Conservation (phyloP, 495 filamentous ascomycete species). For the Podospora anserina region DNA sequence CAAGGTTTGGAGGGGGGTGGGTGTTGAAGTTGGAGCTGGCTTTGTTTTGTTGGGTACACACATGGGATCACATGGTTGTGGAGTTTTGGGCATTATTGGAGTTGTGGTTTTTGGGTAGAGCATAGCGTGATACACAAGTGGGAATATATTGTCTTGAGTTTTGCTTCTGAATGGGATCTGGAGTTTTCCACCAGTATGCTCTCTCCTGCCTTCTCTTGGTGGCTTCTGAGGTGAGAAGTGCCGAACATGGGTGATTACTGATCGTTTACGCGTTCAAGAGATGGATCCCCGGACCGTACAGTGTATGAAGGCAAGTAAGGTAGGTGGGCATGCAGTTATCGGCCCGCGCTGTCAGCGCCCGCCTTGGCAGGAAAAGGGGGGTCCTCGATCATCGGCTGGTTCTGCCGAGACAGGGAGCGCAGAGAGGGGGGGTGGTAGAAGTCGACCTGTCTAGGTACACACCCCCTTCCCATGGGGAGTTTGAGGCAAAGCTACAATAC, state of each 20-base stretch:
- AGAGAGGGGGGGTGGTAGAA: not conserved
- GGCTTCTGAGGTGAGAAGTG: not conserved
- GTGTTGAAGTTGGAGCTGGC: not conserved
- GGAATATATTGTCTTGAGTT: not conserved
- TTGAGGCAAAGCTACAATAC: too few species aligned
- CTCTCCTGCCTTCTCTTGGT: not conserved
- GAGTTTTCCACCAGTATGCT: too few species aligned
- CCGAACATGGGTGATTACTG: not conserved
- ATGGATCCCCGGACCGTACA: not conserved
- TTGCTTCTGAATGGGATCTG: not conserved
- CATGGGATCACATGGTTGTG: not conserved
- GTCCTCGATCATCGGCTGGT: not conserved
- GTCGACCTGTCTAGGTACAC: not conserved
- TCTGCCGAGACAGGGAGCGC: not conserved
- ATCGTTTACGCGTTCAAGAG: not conserved
- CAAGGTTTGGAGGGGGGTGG: not conserved
- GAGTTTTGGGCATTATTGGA: not conserved
- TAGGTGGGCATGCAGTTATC: not conserved
- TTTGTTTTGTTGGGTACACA: not conserved
- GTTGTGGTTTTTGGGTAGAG: not conserved
- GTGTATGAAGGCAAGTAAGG: not conserved
- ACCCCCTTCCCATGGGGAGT: not conserved
- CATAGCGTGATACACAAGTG: not conserved
- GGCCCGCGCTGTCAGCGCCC: not conserved
- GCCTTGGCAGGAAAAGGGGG: not conserved